Base-by-base conservation (phyloP, 2,329 filamentous ascomycete genomes). In the Aspergillus fischeri region DNA sequence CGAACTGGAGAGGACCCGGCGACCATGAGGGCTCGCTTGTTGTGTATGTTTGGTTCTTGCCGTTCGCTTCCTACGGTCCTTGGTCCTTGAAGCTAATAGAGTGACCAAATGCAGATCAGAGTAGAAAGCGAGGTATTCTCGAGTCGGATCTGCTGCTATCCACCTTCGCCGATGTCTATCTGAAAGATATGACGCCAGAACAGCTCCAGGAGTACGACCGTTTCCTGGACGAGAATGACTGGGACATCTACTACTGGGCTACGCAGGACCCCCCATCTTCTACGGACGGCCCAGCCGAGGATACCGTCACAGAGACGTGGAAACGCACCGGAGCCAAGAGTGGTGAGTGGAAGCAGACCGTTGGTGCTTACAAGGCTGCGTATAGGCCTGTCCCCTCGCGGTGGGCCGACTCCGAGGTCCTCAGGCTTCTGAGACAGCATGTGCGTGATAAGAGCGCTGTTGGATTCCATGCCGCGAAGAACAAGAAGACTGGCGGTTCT, bases 161-260 rank as follows among this genome's bases (percentile, higher is more conserved):
- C 59, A 99, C 94, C 64, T 99, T 99, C 73, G 94, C 94, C 63
- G 86, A 93, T 64, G 80, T 81, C 54, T 83, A 95, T 75, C 86
- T 99, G 24, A 79, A 81, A 47, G 79, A 78, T 60, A 96, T 99
- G 90, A 84, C 83, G 1, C 75, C 80, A 5, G 75, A 81, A 52
- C 89, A 95, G 71, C 86, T 97, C 66, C 77, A 84, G 66, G 85
- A 96, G 75, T 97, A 94, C 79, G 93, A 97, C 74, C 80, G 83
- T 28, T 95, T 99, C 80, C 86, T 99, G 56, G 94, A 99, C 76
- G 94, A 99, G 78, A 99, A 99, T 76, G 94, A 99, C 79, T 99
- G 94, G 94, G 94, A 99, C 74, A 97, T 99, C 60, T 99, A 99
- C 82, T 99, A 99, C 82, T 99, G 94, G 94, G 91, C 90, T 3